Evolutionary conservation across 768 basidiomycete genomes (phyloP), one percentile per base, ranked within the genome.

Genomic region (Hortiboletus flavorubellus): DNA sequence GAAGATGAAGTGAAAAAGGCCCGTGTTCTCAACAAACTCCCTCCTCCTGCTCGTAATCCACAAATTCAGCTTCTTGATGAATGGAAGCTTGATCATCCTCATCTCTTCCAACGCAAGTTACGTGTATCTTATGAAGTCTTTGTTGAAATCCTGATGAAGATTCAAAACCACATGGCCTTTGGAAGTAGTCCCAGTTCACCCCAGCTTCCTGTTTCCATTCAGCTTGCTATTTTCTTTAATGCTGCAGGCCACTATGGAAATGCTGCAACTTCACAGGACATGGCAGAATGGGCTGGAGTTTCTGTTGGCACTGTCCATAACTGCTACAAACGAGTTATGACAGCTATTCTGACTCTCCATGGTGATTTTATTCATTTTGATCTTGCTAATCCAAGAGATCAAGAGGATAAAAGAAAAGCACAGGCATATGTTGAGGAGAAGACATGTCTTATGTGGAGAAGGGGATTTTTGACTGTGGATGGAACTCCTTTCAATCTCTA

Each of bases 401-500:
- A 31, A 2, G 49, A 59, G 11, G 52, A 56, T 5, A 30, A 38
- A 26, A 34, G 46, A 18, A 26, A 16, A 40, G 48, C 44, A 2
- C 39, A 53, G 34, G 2, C 0, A 11, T 60, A 23, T 7, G 40
- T 54, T 9, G 29, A 57, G 15, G 39, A 15, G 1, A 34, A 5
- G 4, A 46, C 26, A 2, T 46, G 55, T 42, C 3, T 37, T 6
- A 39, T 40, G 21, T 59, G 54, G 51, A 42, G 26, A 26, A 44
- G 39, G 2, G 53, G 53, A 8, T 61, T 58, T 49, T 21, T 61
- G 1, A 55, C 53, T 52, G 46, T 61, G 23, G 53, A 61, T 16
- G 31, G 50, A 2, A 45, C 49, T 9, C 37, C 45, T 2, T 47
- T 61, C 41, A 61, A 59, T 14, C 15, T 61, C 5, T 69, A 64